phyloP scores from a whole-genome alignment of 495 filamentous ascomycete species.

The Aspergillus baeticus region DNA sequence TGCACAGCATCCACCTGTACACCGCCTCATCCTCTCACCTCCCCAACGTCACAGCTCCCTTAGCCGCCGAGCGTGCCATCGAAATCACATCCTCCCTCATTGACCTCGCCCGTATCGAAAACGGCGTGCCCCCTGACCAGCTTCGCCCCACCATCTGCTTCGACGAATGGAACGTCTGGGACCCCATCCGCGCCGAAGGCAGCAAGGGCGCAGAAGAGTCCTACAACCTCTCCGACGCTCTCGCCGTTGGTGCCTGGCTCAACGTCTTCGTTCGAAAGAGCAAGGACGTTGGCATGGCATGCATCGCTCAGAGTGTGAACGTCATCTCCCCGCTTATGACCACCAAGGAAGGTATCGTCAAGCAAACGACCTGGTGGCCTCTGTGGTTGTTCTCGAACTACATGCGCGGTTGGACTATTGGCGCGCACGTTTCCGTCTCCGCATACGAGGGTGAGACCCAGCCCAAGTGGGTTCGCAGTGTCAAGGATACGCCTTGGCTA shows the following conservation, averaged over 20 bases:
- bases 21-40: constrained; percentile 56
- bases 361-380: constrained; percentile 80
- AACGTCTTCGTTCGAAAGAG: constrained; percentile 81
- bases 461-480: constrained; percentile 62
- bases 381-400: constrained; percentile 68
- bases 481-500: constrained; percentile 66
- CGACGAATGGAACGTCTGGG: constrained; percentile 88
- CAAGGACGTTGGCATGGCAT: constrained; percentile 72
- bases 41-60: constrained; percentile 64
- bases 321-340: constrained; percentile 80
- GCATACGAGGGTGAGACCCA: constrained; percentile 64
- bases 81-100: constrained; percentile 66
- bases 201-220: constrained; percentile 65
- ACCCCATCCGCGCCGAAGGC: constrained; percentile 68
- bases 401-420: constrained; percentile 70
- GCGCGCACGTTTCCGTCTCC: constrained; percentile 55
- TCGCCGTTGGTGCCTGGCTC: constrained; percentile 71
- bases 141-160: constrained; percentile 71
- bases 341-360: constrained; percentile 55
- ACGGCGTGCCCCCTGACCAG: constrained; percentile 52
- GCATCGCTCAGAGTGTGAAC: constrained; percentile 77
- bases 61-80: constrained; percentile 72
- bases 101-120: constrained; percentile 73
- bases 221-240: constrained; percentile 74
- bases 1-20: constrained; percentile 73